Base-by-base conservation (phyloP, 768 basidiomycete genomes). In the Panaeolus papilionaceus region DNA sequence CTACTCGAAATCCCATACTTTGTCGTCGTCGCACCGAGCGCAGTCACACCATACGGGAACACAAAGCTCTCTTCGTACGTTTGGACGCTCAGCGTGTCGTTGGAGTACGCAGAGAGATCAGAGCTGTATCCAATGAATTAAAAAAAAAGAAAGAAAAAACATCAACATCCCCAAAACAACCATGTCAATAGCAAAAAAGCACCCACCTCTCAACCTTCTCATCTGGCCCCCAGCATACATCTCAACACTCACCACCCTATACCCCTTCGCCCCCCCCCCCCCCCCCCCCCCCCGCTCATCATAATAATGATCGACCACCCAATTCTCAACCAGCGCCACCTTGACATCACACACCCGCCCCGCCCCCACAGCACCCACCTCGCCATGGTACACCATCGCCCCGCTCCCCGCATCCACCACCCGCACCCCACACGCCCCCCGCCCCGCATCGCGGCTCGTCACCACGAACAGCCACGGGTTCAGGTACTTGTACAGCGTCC, bases 401-500 rank as follows among this genome's bases (percentile, higher is more conserved):
- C 96, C 96, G 71, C 93, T 94, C 61, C 85, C 86, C 0, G 84
- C 83, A 73, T 98, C 95, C n/a, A 97, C 75, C 3, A 98, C 77
- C 73, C 93, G 92, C 14, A 98, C 72, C 0, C 87, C 86, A 73
- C 93, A 94, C 1, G 72, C 77, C 3, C 64, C 58, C 49, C 67
- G 71, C 9, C 1, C 33, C 33, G 3, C 54, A 37, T 9, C 20
- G 14, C 54, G 37, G 5, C 94, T 94, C 38, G 91, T 79, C 42
- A 94, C 81, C 8, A 88, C 86, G 61, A 91, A 82, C 40, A 96
- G 71, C 71, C 94, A 89, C 8, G 91, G 92, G 75, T 97, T 97
- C 68, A 98, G 84, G 74, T 98, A 97, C 80, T 98, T 98, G 84
- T 98, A 97, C 67, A 98, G 77, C 38, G 95, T 96, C 42, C 88